Evolutionary conservation across 2,329 filamentous ascomycete species (phyloP), one percentile per base, ranked within the genome.

Genomic region (Trichophyton benhamiae): DNA sequence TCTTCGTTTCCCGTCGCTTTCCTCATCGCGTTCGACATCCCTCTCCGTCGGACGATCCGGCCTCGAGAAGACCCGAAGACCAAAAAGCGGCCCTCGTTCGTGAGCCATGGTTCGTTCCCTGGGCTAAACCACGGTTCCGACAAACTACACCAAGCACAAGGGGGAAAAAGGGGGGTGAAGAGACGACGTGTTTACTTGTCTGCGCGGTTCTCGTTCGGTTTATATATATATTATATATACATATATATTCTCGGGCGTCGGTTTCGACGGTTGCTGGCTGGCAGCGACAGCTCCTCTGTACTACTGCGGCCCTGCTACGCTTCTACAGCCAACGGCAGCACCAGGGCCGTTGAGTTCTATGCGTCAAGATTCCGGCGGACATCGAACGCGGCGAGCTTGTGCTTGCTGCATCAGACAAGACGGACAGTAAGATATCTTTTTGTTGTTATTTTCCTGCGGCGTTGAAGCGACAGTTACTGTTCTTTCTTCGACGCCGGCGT

Each of bases 351-450:
- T 70, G 68, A 72, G 70, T 76, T 75, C 73, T 73, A 76, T 76
- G 74, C 73, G 73, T 75, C 74, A 75, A 72, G 68, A 75, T 76
- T 76, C 70, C 73, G 71, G 70, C 70, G 68, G 65, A 72, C 75
- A 76, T 73, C 66, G 68, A 70, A 69, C 73, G 75, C 75, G 72
- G 75, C 75, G 76, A 76, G 75, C 75, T 72, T 72, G 72, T 73
- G 75, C 74, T 77, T 76, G 75, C 74, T 75, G 74, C 74, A 72
- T 70, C 70, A 72, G 73, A 74, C 74, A 72, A 76, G 69, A 75
- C 74, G 75, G 75, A 76, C 75, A 72, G 75, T 76, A 67, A 64
- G 74, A 44, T 42, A n/a, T 42, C 5, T 42, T 13, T 4, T 6
- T n/a, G 1, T n/a, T 4, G 8, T 13, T 5, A 3, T 42, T 15